These are phyloP conservation scores for Boletus rubescentipes DNA, from an alignment of 768 basidiomycete genomes.

Conservation along the genomic window DNA sequence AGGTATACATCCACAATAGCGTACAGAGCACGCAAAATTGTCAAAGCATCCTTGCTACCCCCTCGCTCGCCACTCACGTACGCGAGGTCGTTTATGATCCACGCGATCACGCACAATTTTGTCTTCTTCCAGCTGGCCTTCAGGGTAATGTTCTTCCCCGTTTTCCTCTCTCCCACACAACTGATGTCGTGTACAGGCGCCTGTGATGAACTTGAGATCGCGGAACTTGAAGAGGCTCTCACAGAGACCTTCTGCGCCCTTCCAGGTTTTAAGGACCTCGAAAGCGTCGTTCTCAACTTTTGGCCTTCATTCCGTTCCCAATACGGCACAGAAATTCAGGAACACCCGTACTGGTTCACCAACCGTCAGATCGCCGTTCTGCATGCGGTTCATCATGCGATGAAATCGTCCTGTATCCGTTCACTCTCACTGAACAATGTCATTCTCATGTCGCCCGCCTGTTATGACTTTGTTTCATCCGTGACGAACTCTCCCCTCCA, in stretches of 20 bases:
- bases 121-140: slow-evolving; percentile 15
- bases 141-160: slow-evolving; percentile 6
- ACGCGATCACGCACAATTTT: slow-evolving; percentile 26
- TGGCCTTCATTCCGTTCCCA: slow-evolving; percentile 32
- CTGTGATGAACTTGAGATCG: slow-evolving; percentile 31
- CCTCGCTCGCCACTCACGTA: slow-evolving; percentile 24
- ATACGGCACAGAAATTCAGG: slow-evolving; percentile 21
- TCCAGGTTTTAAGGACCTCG: slow-evolving; percentile 18
- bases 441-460: slow-evolving; percentile 22
- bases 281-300: slow-evolving; percentile 26
- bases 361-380: slow-evolving; percentile 26
- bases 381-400: slow-evolving; percentile 24
- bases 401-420: slow-evolving; percentile 19
- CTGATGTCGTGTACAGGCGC: slow-evolving; percentile 9
- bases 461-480: slow-evolving; percentile 29
- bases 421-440: slow-evolving; percentile 29
- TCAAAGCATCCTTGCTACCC: slow-evolving; percentile 21
- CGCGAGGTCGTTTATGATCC: slow-evolving; percentile 31
- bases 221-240: slow-evolving; percentile 31
- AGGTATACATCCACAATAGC: slow-evolving; percentile 26
- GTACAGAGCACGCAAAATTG: slow-evolving; percentile 26
- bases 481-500: slow-evolving; percentile 27
- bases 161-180: neutral
- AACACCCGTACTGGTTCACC: slow-evolving; percentile 33
- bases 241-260: slow-evolving; percentile 27